phyloP scores from a whole-genome alignment of 768 basidiomycete genomes.

The Suillus spraguei region DNA sequence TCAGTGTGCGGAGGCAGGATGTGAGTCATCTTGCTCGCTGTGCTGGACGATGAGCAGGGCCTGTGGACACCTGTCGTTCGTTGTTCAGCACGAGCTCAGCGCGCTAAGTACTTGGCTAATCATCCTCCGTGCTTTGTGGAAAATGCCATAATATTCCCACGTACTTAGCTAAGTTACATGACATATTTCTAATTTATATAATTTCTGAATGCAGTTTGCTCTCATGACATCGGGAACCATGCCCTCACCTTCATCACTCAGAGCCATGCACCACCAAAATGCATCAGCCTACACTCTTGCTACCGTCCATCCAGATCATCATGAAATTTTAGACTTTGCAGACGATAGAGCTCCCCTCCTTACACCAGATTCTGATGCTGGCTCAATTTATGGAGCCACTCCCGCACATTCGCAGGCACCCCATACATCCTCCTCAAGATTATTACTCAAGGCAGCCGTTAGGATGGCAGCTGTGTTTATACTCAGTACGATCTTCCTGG shows the following conservation, averaged over 20 bases:
- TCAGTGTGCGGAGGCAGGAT: constrained; percentile 49
- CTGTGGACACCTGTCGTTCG: constrained; percentile 13
- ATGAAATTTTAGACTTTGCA: constrained; percentile 22
- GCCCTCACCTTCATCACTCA: constrained; percentile 13
- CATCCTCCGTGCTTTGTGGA: constrained; percentile 27
- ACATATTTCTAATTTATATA: constrained; percentile 9
- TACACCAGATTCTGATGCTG: constrained; percentile 40
- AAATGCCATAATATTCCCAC: constrained; percentile 25
- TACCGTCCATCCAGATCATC: constrained; percentile 47
- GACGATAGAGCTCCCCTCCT: constrained; percentile 46
- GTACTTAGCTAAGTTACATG: background rate
- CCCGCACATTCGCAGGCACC: constrained; percentile 29
- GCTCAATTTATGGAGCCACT: constrained; percentile 52
- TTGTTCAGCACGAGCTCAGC: constrained; percentile 24
- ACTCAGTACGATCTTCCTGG: constrained; percentile 68
- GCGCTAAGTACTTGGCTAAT: constrained; percentile 17
- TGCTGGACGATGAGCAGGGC: constrained; percentile 11
- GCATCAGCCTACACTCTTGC: constrained; percentile 64
- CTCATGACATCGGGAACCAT: constrained; percentile 16
- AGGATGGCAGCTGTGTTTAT: constrained; percentile 84
- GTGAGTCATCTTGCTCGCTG: constrained; percentile 43
- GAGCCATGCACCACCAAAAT: constrained; percentile 34
- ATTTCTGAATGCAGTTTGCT: constrained; percentile 5
- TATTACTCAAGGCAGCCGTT: constrained; percentile 79
- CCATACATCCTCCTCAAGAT: constrained; percentile 46